Base-by-base conservation (phyloP, 2,329 filamentous ascomycete species). In the Bipolaris zeicola region DNA sequence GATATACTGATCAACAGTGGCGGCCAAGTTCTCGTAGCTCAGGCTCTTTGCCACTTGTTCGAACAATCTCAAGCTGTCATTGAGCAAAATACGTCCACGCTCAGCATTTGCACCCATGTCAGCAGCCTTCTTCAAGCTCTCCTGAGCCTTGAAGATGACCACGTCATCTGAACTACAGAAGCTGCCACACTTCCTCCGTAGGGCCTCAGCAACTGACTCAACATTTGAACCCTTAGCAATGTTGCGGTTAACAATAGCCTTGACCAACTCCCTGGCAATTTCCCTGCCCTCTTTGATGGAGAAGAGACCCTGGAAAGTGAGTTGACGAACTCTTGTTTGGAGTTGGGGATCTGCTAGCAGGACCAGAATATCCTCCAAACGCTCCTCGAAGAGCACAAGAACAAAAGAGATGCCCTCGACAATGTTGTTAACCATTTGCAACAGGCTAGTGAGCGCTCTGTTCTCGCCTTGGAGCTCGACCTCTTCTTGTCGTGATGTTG, bases 161-260 rank as follows among this genome's bases (percentile, higher is more conserved):
- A 98, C 95, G 78, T 99, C 95, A 63, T 99, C 94, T 0, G 94
- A 88, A 69, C 93, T 97, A 76, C 95, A 99, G 83, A 99, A 99
- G 77, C 90, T 97, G 60, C 95, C 96, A 67, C 95, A 99, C 67
- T 93, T 87, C 66, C 95, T 85, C 44, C 95, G 86, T 47, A 99
- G 80, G n/a, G 93, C 92, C 76, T 99, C 95, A 0, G 95, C 94
- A 22, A 99, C 92, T 0, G 93, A 97, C 78, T 99, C 96, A 18
- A 99, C 94, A 62, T 98, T 99, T 4, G 93, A 94, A 8, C 96
- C 95, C 69, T 92, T 96, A 55, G 94, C 90, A 67, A 99, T 99
- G 75, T 96, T 99, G 69, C 93, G 88, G 75, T 98, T 98, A 52
- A 99, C 95, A 69, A 99, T 98, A 0, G 94, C 92, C 76, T 98